Conservation (phyloP, 345 rosid species). For the Salix brachista region DNA sequence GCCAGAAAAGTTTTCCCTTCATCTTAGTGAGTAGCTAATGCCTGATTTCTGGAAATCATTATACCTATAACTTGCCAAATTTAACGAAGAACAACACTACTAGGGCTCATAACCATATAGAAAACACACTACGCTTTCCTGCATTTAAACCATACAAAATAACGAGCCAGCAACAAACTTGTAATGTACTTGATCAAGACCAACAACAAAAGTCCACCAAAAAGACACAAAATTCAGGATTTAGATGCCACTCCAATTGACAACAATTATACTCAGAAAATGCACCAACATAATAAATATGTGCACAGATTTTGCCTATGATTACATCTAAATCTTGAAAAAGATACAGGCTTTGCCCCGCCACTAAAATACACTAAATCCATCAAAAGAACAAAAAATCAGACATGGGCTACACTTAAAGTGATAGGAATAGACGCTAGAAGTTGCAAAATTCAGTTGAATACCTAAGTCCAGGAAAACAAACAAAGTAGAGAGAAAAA, state of each 20-base stretch:
- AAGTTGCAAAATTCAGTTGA: neutral
- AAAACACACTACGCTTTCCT: neutral
- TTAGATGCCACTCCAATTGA: neutral
- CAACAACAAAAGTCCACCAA: neutral
- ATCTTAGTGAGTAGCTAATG: neutral
- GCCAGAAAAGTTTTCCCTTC: neutral
- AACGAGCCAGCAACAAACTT: neutral
- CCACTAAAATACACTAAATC: neutral
- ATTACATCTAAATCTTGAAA: neutral
- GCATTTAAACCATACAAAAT: neutral
- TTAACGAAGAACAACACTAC: neutral
- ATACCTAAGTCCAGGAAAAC: neutral
- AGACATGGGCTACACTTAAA: neutral
- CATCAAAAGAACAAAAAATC: neutral
- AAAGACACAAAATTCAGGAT: neutral
- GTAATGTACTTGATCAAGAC: neutral
- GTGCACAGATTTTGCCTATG: neutral
- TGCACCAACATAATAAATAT: neutral
- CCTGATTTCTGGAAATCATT: neutral
- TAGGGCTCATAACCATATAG: neutral
- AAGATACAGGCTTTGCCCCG: neutral
- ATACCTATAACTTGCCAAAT: neutral
- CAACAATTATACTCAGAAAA: neutral
- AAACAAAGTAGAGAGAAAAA: neutral
- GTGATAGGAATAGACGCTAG: neutral